Conservation (phyloP, 345 rosid genomes). For the Melaleuca quinquenervia region DNA sequence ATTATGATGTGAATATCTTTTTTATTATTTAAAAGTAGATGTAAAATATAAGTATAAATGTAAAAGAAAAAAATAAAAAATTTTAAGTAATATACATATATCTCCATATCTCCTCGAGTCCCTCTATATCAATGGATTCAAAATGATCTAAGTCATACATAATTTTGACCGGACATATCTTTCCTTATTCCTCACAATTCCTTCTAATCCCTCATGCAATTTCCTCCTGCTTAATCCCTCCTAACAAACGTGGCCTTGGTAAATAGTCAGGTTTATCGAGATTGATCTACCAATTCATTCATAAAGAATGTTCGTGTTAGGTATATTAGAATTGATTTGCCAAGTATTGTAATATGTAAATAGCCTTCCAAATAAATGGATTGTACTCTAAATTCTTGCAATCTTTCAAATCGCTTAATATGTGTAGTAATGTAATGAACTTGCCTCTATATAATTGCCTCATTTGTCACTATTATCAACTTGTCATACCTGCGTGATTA, state of each 20-base stretch:
- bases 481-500: not conserved
- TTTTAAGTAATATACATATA: not conserved
- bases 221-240: too few species aligned
- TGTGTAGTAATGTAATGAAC: not conserved
- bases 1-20: not conserved
- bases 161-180: not conserved
- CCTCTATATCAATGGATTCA: accelerated
- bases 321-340: not conserved
- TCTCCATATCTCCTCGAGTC: accelerated
- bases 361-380: not conserved
- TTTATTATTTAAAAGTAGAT: not conserved
- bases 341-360: not conserved
- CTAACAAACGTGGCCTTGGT: too few species aligned
- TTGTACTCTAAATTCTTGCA: accelerated
- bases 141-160: not conserved
- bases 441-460: not conserved
- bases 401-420: not conserved
- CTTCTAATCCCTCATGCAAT: too few species aligned
- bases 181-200: not conserved
- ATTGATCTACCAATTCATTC: not conserved
- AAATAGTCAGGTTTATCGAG: too few species aligned
- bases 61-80: not conserved
- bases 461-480: not conserved
- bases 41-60: not conserved
- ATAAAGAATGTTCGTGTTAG: not conserved